phyloP scores from a whole-genome alignment of 176 grass and related monocot species.

The Aegilops longissima region DNA sequence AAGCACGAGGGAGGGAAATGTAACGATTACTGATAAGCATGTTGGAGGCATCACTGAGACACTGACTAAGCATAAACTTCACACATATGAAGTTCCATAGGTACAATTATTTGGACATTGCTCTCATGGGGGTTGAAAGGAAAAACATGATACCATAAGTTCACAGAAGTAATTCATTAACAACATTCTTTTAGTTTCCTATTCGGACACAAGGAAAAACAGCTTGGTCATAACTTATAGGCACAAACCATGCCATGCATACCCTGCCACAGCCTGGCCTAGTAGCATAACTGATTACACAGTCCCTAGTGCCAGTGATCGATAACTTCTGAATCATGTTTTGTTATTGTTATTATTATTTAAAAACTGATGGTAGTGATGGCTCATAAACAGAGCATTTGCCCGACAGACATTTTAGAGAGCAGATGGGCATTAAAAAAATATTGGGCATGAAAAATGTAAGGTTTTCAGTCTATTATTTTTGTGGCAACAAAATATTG shows the following conservation, averaged over 20 bases:
- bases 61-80: conserved; percentile 11
- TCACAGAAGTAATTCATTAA: conserved; percentile 8
- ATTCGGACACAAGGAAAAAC: background rate
- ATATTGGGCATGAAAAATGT: background rate
- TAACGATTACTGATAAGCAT: background rate
- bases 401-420: background rate
- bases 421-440: background rate
- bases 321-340: background rate
- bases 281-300: conserved; percentile 13
- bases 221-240: background rate
- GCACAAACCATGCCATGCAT: background rate
- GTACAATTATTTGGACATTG: background rate
- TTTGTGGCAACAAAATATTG: background rate
- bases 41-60: background rate
- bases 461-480: background rate
- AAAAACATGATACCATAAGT: conserved; percentile 18
- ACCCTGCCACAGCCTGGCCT: background rate
- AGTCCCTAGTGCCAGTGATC: background rate
- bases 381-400: background rate
- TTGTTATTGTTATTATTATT: background rate
- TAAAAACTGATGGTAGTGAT: background rate
- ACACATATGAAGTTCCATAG: background rate
- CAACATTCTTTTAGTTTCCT: background rate
- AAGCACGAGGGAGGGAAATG: background rate
- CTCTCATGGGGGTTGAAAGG: background rate